Percentiles rank a stretch among this genome's conserved stretches.
Conservation (phyloP, 345 rosid genomes). For the Acer saccharum region DNA sequence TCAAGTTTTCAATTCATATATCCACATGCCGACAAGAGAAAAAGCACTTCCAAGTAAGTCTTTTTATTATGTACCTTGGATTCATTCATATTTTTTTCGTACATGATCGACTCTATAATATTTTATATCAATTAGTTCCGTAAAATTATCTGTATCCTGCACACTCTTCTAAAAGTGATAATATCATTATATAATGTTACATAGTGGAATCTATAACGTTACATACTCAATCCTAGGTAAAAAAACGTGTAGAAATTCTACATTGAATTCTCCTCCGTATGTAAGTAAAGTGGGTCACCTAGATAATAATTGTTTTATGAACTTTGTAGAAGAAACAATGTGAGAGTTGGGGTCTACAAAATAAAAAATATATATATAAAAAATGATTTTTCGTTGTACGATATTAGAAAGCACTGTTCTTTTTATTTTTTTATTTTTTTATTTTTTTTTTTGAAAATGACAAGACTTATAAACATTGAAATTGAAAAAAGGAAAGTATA, state of each 20-base stretch:
- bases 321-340: neutral
- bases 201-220: too few species aligned
- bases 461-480: neutral
- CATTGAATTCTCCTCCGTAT: too few species aligned
- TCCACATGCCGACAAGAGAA: neutral
- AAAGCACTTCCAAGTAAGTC: neutral
- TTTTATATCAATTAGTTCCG: accelerated
- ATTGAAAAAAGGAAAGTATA: neutral
- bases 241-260: too few species aligned
- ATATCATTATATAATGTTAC: too few species aligned
- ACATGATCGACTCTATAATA: too few species aligned
- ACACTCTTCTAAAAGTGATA: too few species aligned
- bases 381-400: neutral
- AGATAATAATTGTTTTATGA: neutral
- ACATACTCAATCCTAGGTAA: too few species aligned
- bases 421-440: neutral
- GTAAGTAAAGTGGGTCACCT: neutral
- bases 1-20: neutral
- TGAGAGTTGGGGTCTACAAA: neutral
- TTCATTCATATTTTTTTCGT: too few species aligned
- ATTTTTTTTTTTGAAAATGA: neutral
- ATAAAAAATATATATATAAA: too few species aligned
- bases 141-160: too few species aligned
- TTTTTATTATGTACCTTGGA: neutral
- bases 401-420: neutral